A percentile compares a stretch with the other conserved stretches of the same genome.
phyloP scores from a whole-genome alignment of 306 rosid genomes.

The Prunus mira region DNA sequence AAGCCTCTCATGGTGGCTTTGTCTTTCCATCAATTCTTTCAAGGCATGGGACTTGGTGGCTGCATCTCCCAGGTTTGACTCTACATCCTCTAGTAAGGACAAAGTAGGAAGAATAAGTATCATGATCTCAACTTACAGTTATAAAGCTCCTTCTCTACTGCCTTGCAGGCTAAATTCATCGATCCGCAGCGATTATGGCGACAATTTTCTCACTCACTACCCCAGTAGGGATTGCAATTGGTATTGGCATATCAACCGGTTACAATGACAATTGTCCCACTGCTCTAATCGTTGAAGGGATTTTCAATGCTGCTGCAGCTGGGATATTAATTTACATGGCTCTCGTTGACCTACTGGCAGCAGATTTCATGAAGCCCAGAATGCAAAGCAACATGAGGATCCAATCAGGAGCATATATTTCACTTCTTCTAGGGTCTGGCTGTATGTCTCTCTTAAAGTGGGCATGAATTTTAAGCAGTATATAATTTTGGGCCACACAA shows the following conservation, averaged over 20 bases:
- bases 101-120: too few species aligned
- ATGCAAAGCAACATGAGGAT: conserved; percentile 49
- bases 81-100: too few species aligned
- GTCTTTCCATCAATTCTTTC: conserved; percentile 87
- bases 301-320: conserved; percentile 58
- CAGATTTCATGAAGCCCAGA: conserved; percentile 64
- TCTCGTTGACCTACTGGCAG: conserved; percentile 67
- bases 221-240: conserved; percentile 64
- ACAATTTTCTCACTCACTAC: conserved; percentile 65
- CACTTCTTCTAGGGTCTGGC: conserved; percentile 67
- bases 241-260: conserved; percentile 47
- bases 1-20: conserved; percentile 65
- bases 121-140: too few species aligned
- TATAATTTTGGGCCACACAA: background rate
- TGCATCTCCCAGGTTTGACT: conserved; percentile 69
- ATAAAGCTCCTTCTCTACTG: background rate
- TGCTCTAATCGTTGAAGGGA: conserved; percentile 56
- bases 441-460: conserved; percentile 61
- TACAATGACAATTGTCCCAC: conserved; percentile 47
- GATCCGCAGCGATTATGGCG: conserved; percentile 49
- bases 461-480: conserved; percentile 35
- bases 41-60: conserved; percentile 91
- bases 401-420: conserved; percentile 44
- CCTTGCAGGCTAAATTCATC: conserved; percentile 51
- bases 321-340: conserved; percentile 78